These are phyloP conservation scores for Paramecium sonneborni DNA, from an alignment of 73 alveolate species.

Conservation along the genomic window DNA sequence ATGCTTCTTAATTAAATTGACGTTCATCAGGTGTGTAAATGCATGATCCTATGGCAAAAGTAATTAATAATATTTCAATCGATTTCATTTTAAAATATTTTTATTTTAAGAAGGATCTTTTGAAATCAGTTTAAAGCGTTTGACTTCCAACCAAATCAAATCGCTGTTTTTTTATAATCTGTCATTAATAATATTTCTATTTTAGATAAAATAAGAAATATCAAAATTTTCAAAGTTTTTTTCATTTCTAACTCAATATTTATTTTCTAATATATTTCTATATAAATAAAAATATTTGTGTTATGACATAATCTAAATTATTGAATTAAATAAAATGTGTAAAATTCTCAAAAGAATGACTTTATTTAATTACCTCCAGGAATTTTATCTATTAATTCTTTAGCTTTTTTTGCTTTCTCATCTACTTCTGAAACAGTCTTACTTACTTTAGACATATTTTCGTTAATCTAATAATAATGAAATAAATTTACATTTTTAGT, in stretches of 20 bases:
- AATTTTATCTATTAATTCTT: neutral
- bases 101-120: neutral
- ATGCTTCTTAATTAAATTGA: neutral
- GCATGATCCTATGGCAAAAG: neutral
- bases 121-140: neutral
- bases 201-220: neutral
- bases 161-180: neutral
- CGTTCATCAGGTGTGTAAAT: constrained; percentile 12
- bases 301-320: too few species aligned
- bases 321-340: too few species aligned
- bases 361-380: too few species aligned
- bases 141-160: neutral
- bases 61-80: neutral
- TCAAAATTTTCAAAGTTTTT: too few species aligned
- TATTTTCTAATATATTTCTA: too few species aligned
- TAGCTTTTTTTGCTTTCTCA: neutral
- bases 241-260: too few species aligned
- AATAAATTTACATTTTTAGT: neutral
- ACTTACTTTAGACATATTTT: neutral
- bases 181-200: neutral
- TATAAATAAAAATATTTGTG: too few species aligned
- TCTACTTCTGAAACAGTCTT: neutral
- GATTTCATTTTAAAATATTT: neutral
- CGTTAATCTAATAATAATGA: neutral
- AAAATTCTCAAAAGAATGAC: too few species aligned